These are phyloP conservation scores for Chrysosporium queenslandicum DNA, from an alignment of 2,329 filamentous ascomycete species.

Conservation along the genomic window DNA sequence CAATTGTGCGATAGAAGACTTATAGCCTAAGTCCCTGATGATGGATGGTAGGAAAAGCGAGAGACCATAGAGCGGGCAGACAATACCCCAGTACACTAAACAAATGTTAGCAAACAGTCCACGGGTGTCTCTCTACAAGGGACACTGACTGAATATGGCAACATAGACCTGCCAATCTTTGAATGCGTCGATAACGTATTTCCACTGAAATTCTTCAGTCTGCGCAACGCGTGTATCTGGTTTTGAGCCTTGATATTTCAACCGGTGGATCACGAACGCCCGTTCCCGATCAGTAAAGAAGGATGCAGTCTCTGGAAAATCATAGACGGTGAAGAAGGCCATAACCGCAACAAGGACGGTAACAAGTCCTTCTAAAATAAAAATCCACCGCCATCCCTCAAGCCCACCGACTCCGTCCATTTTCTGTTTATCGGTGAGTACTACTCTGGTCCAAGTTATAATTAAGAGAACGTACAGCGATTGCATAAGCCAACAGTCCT, in stretches of 20 bases:
- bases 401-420: conserved; percentile 43
- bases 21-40: conserved; percentile 35
- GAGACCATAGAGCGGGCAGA: conserved; percentile 35
- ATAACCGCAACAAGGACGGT: conserved; percentile 36
- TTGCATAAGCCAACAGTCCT: conserved; percentile 44
- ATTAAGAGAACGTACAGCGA: conserved; percentile 29
- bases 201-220: conserved; percentile 29
- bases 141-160: conserved; percentile 29
- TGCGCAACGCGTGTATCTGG: conserved; percentile 22
- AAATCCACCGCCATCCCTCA: conserved; percentile 43
- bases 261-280: conserved; percentile 29
- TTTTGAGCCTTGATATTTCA: conserved; percentile 30
- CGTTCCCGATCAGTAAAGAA: conserved; percentile 37
- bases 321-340: conserved; percentile 39
- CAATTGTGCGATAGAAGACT: conserved; percentile 32
- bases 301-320: conserved; percentile 37
- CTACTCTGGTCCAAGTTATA: conserved; percentile 11
- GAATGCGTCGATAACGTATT: conserved; percentile 34
- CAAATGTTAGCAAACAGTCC: neutral
- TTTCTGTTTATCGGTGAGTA: conserved; percentile 23
- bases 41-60: conserved; percentile 35
- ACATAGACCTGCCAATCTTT: conserved; percentile 36
- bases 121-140: neutral
- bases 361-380: conserved; percentile 42
- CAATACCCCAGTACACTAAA: conserved; percentile 36